Evolutionary conservation across 805 yeast genomes (phyloP).

Genomic region (Ascoidea tarda): DNA sequence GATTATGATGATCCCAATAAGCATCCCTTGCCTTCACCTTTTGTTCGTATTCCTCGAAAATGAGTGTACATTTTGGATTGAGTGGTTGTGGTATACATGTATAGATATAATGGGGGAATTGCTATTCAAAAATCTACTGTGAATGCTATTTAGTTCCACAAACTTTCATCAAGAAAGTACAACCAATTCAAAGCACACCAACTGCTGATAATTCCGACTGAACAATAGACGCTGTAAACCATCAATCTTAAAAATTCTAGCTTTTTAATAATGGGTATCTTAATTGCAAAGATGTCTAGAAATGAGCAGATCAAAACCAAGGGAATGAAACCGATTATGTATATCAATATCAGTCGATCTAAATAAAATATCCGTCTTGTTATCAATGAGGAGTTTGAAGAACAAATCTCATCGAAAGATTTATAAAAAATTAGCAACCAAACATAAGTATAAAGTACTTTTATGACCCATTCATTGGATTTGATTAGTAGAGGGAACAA

Average conservation of each 20-base stretch:
- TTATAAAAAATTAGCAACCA: constrained; percentile 75
- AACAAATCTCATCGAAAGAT: constrained; percentile 51
- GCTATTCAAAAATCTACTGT: too few relatives aligned
- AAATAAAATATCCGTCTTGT: constrained; percentile 22
- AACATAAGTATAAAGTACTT: constrained; percentile 60
- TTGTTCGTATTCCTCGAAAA: not conserved
- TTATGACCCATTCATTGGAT: constrained; percentile 66
- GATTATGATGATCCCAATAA: not conserved
- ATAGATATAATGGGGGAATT: too few relatives aligned
- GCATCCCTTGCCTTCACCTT: not conserved
- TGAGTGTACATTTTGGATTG: not conserved
- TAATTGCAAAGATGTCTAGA: constrained; percentile 41
- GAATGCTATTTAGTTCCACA: constrained; percentile 30
- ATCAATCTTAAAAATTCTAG: constrained; percentile 69
- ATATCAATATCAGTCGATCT: not conserved
- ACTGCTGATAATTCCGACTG: constrained; percentile 68
- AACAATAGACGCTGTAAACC: constrained; percentile 76
- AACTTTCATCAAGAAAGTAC: constrained; percentile 67
- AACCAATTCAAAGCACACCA: constrained; percentile 88
- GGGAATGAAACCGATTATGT: constrained; percentile 51
- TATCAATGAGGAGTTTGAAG: constrained; percentile 26
- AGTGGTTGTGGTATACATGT: too few relatives aligned
- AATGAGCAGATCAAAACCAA: constrained; percentile 50
- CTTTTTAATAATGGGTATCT: constrained; percentile 36
- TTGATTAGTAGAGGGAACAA: constrained; percentile 79